Evolutionary conservation across 129 eudicot species (phyloP).

Genomic region (Gnaphalium uliginosum): DNA sequence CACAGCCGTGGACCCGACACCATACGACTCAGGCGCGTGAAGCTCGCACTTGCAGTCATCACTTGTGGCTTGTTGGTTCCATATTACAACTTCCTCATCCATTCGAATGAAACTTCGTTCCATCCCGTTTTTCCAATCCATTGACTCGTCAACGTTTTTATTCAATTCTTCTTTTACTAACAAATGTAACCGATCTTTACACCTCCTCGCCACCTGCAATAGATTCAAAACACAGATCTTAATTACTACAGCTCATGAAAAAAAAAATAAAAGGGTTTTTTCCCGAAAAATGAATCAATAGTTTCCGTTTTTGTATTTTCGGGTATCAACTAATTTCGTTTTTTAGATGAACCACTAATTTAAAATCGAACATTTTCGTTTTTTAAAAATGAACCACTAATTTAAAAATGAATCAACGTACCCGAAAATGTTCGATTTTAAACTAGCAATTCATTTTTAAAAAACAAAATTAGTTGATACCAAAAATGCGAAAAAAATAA

Average conservation of each 20-base stretch:
- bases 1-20: slow-evolving; percentile 62
- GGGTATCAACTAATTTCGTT: no score
- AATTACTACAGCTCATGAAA: neutral
- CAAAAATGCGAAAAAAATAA: no score
- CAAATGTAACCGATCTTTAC: slow-evolving; percentile 45
- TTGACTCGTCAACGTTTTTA: neutral
- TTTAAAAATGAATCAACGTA: no score
- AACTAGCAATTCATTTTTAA: no score
- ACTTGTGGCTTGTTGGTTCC: slow-evolving; percentile 29
- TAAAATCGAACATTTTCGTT: no score
- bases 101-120: slow-evolving; percentile 39
- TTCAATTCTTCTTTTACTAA: slow-evolving; percentile 40
- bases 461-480: no score
- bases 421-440: no score
- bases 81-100: slow-evolving; percentile 46
- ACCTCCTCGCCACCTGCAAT: slow-evolving; percentile 43
- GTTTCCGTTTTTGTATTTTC: no score
- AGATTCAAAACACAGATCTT: neutral
- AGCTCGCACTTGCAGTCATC: slow-evolving; percentile 45
- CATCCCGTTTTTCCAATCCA: slow-evolving; percentile 52
- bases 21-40: slow-evolving; percentile 40
- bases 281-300: no score
- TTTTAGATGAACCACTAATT: no score
- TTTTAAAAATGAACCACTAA: no score
- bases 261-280: no score